A percentile compares a stretch with the other conserved stretches of the same genome.
Evolutionary conservation across 208 protist genomes (phyloP).

Genomic region (Trypanosomatidae sp.): DNA sequence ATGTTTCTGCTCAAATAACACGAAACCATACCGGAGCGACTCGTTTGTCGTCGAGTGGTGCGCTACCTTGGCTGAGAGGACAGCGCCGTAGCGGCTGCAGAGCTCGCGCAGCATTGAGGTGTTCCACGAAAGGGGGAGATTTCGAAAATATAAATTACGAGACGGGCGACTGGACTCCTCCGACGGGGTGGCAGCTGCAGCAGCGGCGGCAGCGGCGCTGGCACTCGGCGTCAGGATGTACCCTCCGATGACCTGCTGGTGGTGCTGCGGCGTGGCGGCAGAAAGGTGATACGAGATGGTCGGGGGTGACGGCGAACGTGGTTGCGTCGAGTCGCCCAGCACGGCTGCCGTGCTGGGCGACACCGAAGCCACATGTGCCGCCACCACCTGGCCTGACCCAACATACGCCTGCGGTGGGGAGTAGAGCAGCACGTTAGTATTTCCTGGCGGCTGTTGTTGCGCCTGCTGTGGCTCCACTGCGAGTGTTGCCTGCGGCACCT

Average conservation of each 20-base stretch:
- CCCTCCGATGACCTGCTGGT: conserved; percentile 5
- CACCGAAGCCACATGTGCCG: not conserved
- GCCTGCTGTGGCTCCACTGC: conserved; percentile 2
- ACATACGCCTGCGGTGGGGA: conserved; percentile 15
- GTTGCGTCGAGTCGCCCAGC: not conserved
- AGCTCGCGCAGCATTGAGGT: conserved; percentile 58
- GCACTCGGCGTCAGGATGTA: conserved; percentile 10
- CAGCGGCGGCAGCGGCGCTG: not conserved
- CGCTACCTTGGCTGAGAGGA: conserved; percentile 60
- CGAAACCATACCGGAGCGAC: conserved; percentile 67
- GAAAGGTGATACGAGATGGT: conserved; percentile 1
- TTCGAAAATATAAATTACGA: conserved; percentile 63
- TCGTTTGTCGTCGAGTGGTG: conserved; percentile 52
- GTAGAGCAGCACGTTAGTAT: conserved; percentile 10
- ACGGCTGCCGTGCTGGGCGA: not conserved
- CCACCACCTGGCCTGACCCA: not conserved
- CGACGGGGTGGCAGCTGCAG: conserved; percentile 5
- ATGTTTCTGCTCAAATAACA: conserved; percentile 51
- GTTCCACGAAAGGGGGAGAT: conserved; percentile 67
- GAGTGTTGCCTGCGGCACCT: conserved; percentile 1
- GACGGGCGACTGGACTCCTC: conserved; percentile 12
- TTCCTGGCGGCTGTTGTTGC: conserved; percentile 3
- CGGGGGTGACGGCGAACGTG: not conserved
- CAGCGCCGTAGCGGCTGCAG: conserved; percentile 46
- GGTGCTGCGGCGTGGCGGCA: conserved; percentile 1